Conservation (phyloP, 768 basidiomycete genomes). For the Suillus sp. region DNA sequence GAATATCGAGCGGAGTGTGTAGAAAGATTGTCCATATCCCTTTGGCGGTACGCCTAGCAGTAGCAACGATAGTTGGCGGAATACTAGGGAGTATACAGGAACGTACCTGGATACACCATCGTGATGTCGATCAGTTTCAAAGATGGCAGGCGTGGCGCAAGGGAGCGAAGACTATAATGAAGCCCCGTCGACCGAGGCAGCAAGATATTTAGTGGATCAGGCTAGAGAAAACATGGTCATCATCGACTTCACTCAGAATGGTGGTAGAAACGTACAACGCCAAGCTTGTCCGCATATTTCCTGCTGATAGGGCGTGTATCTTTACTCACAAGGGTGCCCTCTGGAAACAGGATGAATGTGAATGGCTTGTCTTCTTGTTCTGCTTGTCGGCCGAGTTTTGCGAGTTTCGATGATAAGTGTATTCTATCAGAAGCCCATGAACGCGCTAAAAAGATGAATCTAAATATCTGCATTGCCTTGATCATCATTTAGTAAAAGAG, state of each 20-base stretch:
- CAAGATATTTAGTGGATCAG: conserved; percentile 78
- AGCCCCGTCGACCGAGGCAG: conserved; percentile 93
- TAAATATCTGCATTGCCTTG: conserved; percentile 91
- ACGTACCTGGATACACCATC: conserved; percentile 82
- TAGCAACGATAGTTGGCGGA: conserved; percentile 15
- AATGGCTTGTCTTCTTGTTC: conserved; percentile 70
- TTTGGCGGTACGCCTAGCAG: conserved; percentile 68
- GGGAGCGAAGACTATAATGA: conserved; percentile 78
- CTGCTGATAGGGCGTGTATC: conserved; percentile 84
- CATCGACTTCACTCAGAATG: conserved; percentile 17
- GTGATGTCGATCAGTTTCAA: conserved; percentile 90
- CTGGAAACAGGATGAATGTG: conserved; percentile 88
- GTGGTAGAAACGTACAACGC: conserved; percentile 65
- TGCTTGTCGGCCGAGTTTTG: conserved; percentile 68
- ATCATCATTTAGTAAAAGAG: conserved; percentile 14
- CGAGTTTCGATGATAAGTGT: conserved; percentile 65
- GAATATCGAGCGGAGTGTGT: conserved; percentile 89
- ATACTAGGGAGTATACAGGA: conserved; percentile 5
- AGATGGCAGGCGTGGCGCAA: conserved; percentile 74
- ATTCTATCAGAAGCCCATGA: conserved; percentile 86
- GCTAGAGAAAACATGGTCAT: conserved; percentile 42
- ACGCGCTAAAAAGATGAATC: conserved; percentile 90
- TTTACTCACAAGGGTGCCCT: conserved; percentile 90
- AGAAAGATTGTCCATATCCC: conserved; percentile 85
- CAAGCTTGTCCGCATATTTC: conserved; percentile 86